Conservation (phyloP, 257 asterid species). For the Knoxia roxburghii region DNA sequence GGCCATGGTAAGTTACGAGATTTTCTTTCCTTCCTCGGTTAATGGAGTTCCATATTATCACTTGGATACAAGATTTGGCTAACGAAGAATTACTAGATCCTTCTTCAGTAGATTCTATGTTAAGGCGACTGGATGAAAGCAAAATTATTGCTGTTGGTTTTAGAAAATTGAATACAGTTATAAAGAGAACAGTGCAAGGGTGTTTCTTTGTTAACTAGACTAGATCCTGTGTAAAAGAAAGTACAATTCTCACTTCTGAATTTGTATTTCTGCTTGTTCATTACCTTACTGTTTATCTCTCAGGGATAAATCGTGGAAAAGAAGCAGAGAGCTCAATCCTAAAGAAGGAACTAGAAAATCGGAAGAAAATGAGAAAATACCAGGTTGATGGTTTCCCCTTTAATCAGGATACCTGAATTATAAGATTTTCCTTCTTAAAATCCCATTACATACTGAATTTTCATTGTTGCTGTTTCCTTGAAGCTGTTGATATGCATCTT, state of each 20-base stretch:
- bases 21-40: neutral
- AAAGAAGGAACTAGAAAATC: conserved; percentile 53
- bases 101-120: neutral
- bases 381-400: conserved; percentile 41
- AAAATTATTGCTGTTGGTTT: neutral
- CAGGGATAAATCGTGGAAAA: conserved; percentile 40
- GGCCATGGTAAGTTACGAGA: conserved; percentile 22
- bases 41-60: neutral
- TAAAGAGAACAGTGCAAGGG: neutral
- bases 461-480: neutral
- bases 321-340: conserved; percentile 57
- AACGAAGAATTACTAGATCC: neutral
- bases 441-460: neutral
- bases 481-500: neutral
- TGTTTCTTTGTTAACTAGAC: neutral
- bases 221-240: neutral
- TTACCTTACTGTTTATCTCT: conserved; percentile 9
- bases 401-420: conserved; percentile 1
- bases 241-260: neutral
- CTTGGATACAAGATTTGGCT: neutral
- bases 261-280: neutral
- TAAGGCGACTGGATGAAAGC: neutral
- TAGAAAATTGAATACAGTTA: neutral
- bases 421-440: conserved; percentile 1
- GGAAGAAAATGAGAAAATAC: conserved; percentile 60